Conservation (phyloP, 768 basidiomycete genomes). For the Termitomyces sp. region DNA sequence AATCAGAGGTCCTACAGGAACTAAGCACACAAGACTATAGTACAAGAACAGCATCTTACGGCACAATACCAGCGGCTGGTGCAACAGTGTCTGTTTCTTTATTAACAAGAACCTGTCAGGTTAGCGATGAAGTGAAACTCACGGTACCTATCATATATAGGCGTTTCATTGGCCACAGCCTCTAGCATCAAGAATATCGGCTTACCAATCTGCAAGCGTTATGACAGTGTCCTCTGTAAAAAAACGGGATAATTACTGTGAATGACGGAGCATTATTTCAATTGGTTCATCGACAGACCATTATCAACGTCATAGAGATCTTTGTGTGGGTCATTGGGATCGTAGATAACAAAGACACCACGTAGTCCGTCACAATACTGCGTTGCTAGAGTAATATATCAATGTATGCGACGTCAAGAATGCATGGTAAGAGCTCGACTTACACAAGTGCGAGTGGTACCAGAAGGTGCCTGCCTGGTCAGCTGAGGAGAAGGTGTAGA, state of each 20-base stretch:
- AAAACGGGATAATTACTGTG: not conserved
- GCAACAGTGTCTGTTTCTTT: not conserved
- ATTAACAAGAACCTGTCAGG: not conserved
- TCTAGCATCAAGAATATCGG: not conserved
- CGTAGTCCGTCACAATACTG: slow-evolving; percentile 50
- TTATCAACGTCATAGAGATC: slow-evolving; percentile 24
- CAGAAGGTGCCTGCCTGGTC: slow-evolving; percentile 28
- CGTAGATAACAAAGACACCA: slow-evolving; percentile 35
- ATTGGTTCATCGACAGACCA: slow-evolving; percentile 20
- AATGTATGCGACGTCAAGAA: slow-evolving; percentile 18
- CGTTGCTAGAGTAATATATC: slow-evolving; percentile 26
- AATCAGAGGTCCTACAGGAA: slow-evolving; percentile 15
- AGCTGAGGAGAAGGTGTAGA: slow-evolving; percentile 31
- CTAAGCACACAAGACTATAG: not conserved
- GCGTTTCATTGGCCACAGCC: not conserved
- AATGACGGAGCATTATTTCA: not conserved
- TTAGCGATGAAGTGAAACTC: slow-evolving; percentile 13
- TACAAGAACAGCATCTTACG: not conserved
- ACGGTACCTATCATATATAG: slow-evolving; percentile 24
- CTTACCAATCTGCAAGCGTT: slow-evolving; percentile 37
- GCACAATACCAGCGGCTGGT: not conserved
- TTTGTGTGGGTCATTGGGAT: slow-evolving; percentile 29
- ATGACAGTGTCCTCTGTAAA: slow-evolving; percentile 39
- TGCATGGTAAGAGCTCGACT: slow-evolving; percentile 14
- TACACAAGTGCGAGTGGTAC: slow-evolving; percentile 29